Evolutionary conservation across 306 rosid species (phyloP).

Genomic region (Ammopiptanthus mongolicus): DNA sequence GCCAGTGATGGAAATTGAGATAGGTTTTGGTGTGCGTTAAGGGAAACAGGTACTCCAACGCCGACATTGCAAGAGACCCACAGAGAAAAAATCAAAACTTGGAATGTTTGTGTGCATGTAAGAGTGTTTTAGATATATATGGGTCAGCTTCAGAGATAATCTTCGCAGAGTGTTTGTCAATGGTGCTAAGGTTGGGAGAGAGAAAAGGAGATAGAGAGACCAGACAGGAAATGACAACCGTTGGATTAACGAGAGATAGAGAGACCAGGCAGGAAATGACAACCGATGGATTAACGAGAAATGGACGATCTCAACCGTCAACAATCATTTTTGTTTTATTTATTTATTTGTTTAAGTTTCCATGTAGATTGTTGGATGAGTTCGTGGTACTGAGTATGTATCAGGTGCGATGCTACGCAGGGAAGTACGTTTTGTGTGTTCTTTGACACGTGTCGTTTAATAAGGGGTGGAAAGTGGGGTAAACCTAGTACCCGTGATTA

Average conservation of each 20-base stretch:
- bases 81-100: slow-evolving; percentile 11
- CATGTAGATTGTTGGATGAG: background rate
- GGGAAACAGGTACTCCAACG: slow-evolving; percentile 66
- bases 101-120: background rate
- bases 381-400: background rate
- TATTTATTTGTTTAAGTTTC: background rate
- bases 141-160: slow-evolving; percentile 18
- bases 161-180: slow-evolving; percentile 14
- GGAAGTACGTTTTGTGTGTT: no score
- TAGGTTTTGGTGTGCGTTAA: slow-evolving; percentile 43
- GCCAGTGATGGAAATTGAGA: slow-evolving; percentile 35
- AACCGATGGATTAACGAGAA: slow-evolving; percentile 51
- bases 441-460: no score
- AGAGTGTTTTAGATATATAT: background rate
- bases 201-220: background rate
- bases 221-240: slow-evolving; percentile 35
- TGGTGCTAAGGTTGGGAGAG: background rate
- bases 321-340: background rate
- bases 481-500: no score
- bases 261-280: slow-evolving; percentile 13
- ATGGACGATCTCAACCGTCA: slow-evolving; percentile 34
- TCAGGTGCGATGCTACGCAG: no score
- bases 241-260: slow-evolving; percentile 31
- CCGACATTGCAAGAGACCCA: slow-evolving; percentile 46
- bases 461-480: no score